Conservation (phyloP, 1,284 basidiomycete species). For the Agroathelia rolfsii region DNA sequence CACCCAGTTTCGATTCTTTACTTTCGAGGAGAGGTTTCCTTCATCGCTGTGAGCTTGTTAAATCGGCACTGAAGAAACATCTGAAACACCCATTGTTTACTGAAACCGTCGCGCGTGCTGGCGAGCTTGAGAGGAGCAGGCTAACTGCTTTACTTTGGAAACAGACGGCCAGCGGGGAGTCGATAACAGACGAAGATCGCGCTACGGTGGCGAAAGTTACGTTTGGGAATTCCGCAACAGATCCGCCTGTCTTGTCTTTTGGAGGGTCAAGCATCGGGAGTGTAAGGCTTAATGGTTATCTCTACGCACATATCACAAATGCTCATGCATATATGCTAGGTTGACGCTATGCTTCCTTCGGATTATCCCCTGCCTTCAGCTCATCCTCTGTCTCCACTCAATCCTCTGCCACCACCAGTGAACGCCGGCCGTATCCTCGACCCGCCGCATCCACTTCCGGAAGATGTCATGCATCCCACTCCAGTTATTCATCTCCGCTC, state of each 20-base stretch:
- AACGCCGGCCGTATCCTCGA: not conserved
- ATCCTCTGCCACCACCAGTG: not conserved
- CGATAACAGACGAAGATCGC: conserved; percentile 19
- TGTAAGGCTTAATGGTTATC: conserved; percentile 19
- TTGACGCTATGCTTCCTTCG: conserved; percentile 24
- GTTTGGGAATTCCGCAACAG: conserved; percentile 14
- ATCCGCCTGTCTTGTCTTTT: conserved; percentile 24
- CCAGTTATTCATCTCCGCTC: conserved; percentile 12
- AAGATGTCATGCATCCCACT: too few species aligned
- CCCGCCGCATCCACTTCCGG: conserved; percentile 2
- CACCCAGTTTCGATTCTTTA: conserved; percentile 32
- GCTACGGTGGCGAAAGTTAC: conserved; percentile 10
- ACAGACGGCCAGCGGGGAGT: conserved; percentile 17
- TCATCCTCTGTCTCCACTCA: conserved; percentile 19
- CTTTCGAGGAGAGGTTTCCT: conserved; percentile 37
- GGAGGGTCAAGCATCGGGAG: conserved; percentile 41
- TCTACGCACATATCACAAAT: conserved; percentile 4
- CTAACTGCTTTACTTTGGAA: conserved; percentile 15
- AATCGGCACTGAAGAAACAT: conserved; percentile 24
- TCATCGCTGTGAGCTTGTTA: conserved; percentile 29
- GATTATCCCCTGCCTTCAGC: conserved; percentile 12
- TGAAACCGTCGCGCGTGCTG: conserved; percentile 28
- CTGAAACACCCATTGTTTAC: conserved; percentile 38
- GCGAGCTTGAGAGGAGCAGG: conserved; percentile 17
- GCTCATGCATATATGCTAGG: conserved; percentile 15